Conservation (phyloP, 345 rosid genomes). For the Gossypium rotundifolium region DNA sequence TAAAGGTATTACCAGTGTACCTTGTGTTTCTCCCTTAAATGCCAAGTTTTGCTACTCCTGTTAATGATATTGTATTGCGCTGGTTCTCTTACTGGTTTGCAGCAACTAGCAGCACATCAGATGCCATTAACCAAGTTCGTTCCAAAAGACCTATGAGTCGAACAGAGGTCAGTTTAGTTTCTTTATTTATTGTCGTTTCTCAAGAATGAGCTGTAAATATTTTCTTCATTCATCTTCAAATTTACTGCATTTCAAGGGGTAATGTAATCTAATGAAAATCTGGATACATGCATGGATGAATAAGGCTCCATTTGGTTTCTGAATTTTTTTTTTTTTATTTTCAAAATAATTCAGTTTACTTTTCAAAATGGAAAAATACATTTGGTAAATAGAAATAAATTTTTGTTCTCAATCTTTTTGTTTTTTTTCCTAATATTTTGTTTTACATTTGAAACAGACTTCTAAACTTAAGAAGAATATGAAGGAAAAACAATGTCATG, state of each 20-base stretch:
- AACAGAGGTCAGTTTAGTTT: conserved; percentile 56
- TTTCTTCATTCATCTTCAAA: background rate
- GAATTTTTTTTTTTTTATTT: no score
- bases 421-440: background rate
- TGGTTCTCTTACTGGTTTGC: conserved; percentile 14
- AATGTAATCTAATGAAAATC: background rate
- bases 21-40: conserved; percentile 5
- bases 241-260: background rate
- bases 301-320: no score
- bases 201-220: background rate
- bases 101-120: conserved; percentile 41
- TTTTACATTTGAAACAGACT: background rate
- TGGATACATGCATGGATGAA: background rate
- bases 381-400: no score
- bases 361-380: no score
- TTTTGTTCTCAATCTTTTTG: no score
- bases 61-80: conserved; percentile 5
- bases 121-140: conserved; percentile 60
- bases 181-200: background rate
- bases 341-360: no score
- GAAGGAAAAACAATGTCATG: background rate
- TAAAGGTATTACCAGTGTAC: conserved; percentile 33
- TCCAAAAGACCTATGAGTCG: conserved; percentile 82
- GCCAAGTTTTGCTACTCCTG: conserved; percentile 7
- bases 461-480: background rate